Evolutionary conservation across 176 grass and related monocot genomes (phyloP).

Genomic region (Zizania latifolia): DNA sequence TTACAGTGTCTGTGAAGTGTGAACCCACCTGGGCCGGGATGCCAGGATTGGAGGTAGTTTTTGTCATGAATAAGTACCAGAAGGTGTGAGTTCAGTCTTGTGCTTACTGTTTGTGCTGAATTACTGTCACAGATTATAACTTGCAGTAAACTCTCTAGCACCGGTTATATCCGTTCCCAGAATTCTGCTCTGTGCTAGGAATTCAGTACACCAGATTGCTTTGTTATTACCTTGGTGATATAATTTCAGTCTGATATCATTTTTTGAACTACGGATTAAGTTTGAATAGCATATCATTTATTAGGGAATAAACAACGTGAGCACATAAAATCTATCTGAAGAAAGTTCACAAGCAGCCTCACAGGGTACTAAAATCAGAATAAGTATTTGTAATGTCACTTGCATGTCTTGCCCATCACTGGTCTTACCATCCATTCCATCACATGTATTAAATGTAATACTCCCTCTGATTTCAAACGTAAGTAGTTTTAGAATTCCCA

Average conservation of each 20-base stretch:
- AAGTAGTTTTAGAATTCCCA: too few relatives aligned
- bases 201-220: neutral
- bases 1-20: too few relatives aligned
- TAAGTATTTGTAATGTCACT: neutral
- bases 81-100: too few relatives aligned
- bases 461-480: too few relatives aligned
- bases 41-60: neutral
- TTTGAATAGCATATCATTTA: neutral
- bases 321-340: neutral
- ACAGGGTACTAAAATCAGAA: neutral
- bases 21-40: neutral
- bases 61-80: neutral
- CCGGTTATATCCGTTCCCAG: neutral
- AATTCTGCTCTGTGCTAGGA: neutral
- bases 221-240: neutral
- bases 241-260: neutral
- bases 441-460: neutral
- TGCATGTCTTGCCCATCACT: neutral
- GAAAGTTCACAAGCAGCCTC: neutral
- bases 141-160: neutral
- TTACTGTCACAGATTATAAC: neutral
- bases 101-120: neutral
- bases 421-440: neutral
- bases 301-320: neutral
- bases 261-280: neutral